These are phyloP conservation scores for Serendipita sp. DNA, from an alignment of 768 basidiomycete genomes.

Conservation along the genomic window DNA sequence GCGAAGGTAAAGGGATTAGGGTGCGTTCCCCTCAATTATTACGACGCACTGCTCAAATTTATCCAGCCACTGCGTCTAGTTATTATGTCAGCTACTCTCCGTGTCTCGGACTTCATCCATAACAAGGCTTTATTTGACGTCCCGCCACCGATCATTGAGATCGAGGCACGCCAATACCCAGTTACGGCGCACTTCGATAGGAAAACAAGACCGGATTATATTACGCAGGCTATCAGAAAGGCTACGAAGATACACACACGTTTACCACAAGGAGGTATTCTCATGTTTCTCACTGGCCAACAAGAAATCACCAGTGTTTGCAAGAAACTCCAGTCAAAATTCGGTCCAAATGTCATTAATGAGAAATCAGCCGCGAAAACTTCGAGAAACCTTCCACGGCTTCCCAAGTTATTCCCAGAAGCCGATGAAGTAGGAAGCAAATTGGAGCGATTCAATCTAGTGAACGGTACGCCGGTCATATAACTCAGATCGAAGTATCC, in stretches of 20 bases:
- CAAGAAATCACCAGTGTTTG: slow-evolving; percentile 84
- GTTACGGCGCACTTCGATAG: slow-evolving; percentile 91
- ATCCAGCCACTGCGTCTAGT: slow-evolving; percentile 70
- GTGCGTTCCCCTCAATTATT: slow-evolving; percentile 22
- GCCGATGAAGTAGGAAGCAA: neutral
- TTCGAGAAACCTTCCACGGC: neutral
- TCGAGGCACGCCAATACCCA: slow-evolving; percentile 82
- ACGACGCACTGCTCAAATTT: neutral
- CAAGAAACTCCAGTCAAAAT: slow-evolving; percentile 61
- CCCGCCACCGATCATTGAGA: slow-evolving; percentile 82
- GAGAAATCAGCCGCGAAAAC: slow-evolving; percentile 23
- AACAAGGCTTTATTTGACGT: slow-evolving; percentile 65
- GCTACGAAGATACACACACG: slow-evolving; percentile 81
- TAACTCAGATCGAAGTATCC: neutral
- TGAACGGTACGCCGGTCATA: neutral
- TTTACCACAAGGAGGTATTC: slow-evolving; percentile 80
- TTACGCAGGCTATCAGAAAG: slow-evolving; percentile 81
- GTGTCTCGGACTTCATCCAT: slow-evolving; percentile 80
- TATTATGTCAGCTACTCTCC: slow-evolving; percentile 97
- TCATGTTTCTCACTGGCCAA: slow-evolving; percentile 91
- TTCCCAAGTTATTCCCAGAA: neutral
- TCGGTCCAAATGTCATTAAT: slow-evolving; percentile 47
- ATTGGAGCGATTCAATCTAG: neutral
- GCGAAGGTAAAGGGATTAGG: slow-evolving; percentile 53
- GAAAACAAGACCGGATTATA: slow-evolving; percentile 71